These are phyloP conservation scores for Aspergillus sp. DNA, from an alignment of 2,329 filamentous ascomycete genomes.

Conservation along the genomic window DNA sequence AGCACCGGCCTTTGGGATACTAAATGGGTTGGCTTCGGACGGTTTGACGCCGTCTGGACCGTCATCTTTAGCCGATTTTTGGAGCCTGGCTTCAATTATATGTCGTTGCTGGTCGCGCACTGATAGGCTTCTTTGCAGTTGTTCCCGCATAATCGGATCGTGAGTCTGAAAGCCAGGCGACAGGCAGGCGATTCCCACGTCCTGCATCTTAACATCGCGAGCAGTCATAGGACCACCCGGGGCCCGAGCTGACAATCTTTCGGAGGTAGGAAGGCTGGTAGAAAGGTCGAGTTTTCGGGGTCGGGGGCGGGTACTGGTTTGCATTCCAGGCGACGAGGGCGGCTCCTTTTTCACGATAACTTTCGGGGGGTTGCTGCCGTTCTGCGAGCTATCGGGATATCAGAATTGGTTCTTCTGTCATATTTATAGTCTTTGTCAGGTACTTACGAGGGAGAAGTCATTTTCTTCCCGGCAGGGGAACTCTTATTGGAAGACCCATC, in stretches of 20 bases:
- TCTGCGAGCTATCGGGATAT: slow-evolving; percentile 26
- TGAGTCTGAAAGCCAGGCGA: slow-evolving; percentile 96
- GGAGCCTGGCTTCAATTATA: slow-evolving; percentile 87
- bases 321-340: slow-evolving; percentile 72
- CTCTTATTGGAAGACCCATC: slow-evolving; percentile 35
- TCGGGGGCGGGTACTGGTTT: slow-evolving; percentile 56
- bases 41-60: slow-evolving; percentile 61
- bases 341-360: slow-evolving; percentile 98
- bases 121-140: slow-evolving; percentile 88
- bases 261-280: slow-evolving; percentile 45
- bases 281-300: slow-evolving; percentile 49
- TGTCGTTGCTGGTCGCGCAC: slow-evolving; percentile 91
- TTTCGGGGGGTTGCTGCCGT: slow-evolving; percentile 63
- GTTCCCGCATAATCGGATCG: slow-evolving; percentile 93
- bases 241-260: slow-evolving; percentile 62
- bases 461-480: slow-evolving; percentile 37
- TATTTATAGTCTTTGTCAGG: background rate
- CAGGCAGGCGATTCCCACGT: slow-evolving; percentile 89
- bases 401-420: slow-evolving; percentile 16
- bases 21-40: slow-evolving; percentile 44
- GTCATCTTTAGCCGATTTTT: slow-evolving; percentile 82
- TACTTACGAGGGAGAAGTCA: slow-evolving; percentile 50
- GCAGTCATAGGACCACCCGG: slow-evolving; percentile 69
- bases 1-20: slow-evolving; percentile 41
- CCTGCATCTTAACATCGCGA: slow-evolving; percentile 80